Conservation (phyloP, 2,329 filamentous ascomycete genomes). For the Diaporthe sp. region DNA sequence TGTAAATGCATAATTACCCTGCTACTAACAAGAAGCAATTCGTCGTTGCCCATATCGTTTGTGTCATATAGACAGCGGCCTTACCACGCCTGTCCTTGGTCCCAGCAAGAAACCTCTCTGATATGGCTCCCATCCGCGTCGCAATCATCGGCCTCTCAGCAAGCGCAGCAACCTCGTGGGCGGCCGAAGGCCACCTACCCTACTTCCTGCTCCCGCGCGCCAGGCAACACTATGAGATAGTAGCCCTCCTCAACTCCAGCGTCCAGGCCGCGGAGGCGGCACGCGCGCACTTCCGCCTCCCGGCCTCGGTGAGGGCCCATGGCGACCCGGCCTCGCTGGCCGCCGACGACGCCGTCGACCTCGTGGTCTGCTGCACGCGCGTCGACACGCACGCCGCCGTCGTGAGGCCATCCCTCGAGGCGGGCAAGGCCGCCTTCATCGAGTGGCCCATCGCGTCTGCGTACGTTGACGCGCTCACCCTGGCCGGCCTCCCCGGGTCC, state of each 20-base stretch:
- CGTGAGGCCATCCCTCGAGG: constrained; percentile 55
- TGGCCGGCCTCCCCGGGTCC: constrained; percentile 48
- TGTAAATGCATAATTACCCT: neutral
- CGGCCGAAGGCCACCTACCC: constrained; percentile 49
- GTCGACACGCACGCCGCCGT: constrained; percentile 57
- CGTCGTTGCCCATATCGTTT: neutral
- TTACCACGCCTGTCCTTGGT: neutral
- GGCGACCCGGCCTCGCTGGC: constrained; percentile 57
- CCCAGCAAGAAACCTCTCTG: neutral
- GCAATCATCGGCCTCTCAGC: constrained; percentile 44
- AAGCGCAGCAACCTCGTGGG: constrained; percentile 1
- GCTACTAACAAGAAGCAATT: neutral
- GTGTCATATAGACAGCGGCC: neutral
- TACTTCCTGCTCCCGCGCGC: constrained; percentile 53
- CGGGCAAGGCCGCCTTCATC: constrained; percentile 62
- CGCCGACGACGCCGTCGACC: constrained; percentile 58
- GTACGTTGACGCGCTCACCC: constrained; percentile 55
- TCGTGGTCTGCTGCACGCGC: constrained; percentile 58
- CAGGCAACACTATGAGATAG: constrained; percentile 56
- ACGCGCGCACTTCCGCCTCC: constrained; percentile 54
- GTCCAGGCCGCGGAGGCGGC: constrained; percentile 56
- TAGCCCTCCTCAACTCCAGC: constrained; percentile 63
- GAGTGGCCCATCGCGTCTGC: constrained; percentile 62
- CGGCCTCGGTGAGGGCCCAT: constrained; percentile 55
- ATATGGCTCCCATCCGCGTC: constrained; percentile 46